These are phyloP conservation scores for Boeremia exigua DNA, from an alignment of 2,329 filamentous ascomycete genomes.

Conservation along the genomic window DNA sequence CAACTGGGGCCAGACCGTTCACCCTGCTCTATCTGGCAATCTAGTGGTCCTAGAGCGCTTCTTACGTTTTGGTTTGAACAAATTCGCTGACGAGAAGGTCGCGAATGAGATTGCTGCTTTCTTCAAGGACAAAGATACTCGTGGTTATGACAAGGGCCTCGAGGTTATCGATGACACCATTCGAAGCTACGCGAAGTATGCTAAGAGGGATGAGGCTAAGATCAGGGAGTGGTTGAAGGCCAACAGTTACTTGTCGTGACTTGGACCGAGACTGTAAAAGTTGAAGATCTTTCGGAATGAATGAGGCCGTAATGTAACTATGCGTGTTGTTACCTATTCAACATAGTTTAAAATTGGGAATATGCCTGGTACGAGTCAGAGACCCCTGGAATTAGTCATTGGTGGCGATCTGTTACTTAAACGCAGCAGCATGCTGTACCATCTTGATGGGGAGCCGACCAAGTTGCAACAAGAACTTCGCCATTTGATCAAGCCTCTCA, in stretches of 20 bases:
- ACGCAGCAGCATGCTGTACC: not conserved
- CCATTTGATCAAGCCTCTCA: slow-evolving; percentile 1
- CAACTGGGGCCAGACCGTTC: slow-evolving; percentile 75
- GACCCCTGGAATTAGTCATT: not conserved
- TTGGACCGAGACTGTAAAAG: slow-evolving; percentile 22
- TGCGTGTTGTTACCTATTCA: not conserved
- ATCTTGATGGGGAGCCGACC: not conserved
- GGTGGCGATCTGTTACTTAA: not conserved
- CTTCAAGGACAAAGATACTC: slow-evolving; percentile 85
- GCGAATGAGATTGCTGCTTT: slow-evolving; percentile 81
- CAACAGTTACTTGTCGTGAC: slow-evolving; percentile 60
- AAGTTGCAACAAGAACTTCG: not conserved
- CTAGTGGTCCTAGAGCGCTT: slow-evolving; percentile 90
- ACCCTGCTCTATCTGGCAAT: slow-evolving; percentile 76
- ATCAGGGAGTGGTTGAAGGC: slow-evolving; percentile 80
- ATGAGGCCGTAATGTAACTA: not conserved
- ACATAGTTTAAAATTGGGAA: not conserved
- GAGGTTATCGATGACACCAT: slow-evolving; percentile 87
- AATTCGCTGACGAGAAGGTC: slow-evolving; percentile 74
- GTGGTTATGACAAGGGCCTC: slow-evolving; percentile 83
- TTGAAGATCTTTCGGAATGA: not conserved
- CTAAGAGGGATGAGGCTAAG: slow-evolving; percentile 72
- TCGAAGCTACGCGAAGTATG: slow-evolving; percentile 81
- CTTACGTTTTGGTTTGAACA: slow-evolving; percentile 76
- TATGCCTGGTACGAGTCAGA: not conserved